Base-by-base conservation (phyloP, 768 basidiomycete genomes). In the Russula sp. region DNA sequence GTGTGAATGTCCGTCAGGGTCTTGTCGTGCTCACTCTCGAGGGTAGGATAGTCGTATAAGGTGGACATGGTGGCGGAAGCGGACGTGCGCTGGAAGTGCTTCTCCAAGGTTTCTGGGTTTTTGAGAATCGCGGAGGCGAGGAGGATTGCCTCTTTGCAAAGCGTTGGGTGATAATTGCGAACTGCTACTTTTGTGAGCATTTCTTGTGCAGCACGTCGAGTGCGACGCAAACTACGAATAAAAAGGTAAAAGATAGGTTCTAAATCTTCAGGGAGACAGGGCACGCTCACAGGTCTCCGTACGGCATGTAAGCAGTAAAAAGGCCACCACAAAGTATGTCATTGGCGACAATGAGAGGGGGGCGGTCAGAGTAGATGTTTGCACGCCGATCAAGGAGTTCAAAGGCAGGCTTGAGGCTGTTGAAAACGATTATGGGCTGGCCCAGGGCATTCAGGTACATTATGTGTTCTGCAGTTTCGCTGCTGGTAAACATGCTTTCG, bases 341-440 rank as follows among this genome's bases (percentile, higher is more conserved):
- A 20, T 63, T 48, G 1, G 64, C 68, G 20, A 76, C 69, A 36
- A 75, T 72, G 50, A 64, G 49, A 35, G 58, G 59, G 4, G 73
- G 72, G 5, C 73, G 62, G 35, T 64, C 64, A 5, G 69, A 71
- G 59, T 71, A 72, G 39, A 70, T 67, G 13, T 41, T 51, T 29
- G 65, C 65, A 16, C 74, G 72, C 42, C 73, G 73, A 20, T 77
- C 75, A 16, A 79, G 67, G 10, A 80, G 68, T 10, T 80, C 79
- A 7, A 48, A 56, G 1, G 71, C 74, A 18, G 70, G 66, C 50
- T 68, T 68, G 47, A 68, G 67, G 29, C 67, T 69, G 64, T 75
- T 76, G 16, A 75, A 53, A 5, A 76, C 65, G 29, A 76, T 14
- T 13, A 73, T 34, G 5, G 48, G 58, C 11, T 50, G 39, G 29